Conservation (phyloP, 306 rosid species). For the Pterocarpus santalinus region DNA sequence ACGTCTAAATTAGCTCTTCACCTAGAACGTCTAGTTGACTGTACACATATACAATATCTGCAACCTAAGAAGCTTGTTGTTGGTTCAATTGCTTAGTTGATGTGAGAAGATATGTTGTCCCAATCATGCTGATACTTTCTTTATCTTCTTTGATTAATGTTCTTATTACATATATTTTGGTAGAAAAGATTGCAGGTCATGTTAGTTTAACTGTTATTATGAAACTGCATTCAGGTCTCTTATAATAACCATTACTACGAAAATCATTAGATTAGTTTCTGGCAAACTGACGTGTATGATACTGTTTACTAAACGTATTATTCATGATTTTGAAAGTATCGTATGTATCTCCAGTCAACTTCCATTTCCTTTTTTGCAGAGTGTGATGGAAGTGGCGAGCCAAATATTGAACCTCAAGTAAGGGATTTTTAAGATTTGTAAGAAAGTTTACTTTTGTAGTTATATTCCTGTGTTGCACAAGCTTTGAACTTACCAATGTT, state of each 20-base stretch:
- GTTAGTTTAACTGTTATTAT: background rate
- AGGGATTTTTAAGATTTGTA: constrained; percentile 39
- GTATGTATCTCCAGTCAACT: constrained; percentile 24
- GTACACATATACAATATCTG: too few species aligned
- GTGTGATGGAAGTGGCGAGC: constrained; percentile 94
- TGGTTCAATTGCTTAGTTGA: background rate
- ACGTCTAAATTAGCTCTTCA: too few species aligned
- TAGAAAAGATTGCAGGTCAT: background rate
- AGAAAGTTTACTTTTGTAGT: background rate
- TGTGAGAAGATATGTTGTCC: background rate
- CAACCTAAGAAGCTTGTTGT: too few species aligned
- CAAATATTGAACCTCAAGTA: constrained; percentile 91
- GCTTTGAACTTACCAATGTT: constrained; percentile 39
- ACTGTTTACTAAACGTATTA: constrained; percentile 14
- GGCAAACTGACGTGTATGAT: constrained; percentile 7
- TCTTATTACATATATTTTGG: background rate
- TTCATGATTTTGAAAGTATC: constrained; percentile 37
- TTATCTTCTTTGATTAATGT: background rate
- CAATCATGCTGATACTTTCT: background rate
- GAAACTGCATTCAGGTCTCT: background rate
- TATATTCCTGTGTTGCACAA: background rate
- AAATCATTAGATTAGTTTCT: background rate
- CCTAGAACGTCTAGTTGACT: too few species aligned
- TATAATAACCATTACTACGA: constrained; percentile 23
- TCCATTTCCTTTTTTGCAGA: constrained; percentile 65